Percentiles rank a stretch among this genome's conserved stretches.
phyloP scores from a whole-genome alignment of 148 eudicot species.

The Cornus controversa region DNA sequence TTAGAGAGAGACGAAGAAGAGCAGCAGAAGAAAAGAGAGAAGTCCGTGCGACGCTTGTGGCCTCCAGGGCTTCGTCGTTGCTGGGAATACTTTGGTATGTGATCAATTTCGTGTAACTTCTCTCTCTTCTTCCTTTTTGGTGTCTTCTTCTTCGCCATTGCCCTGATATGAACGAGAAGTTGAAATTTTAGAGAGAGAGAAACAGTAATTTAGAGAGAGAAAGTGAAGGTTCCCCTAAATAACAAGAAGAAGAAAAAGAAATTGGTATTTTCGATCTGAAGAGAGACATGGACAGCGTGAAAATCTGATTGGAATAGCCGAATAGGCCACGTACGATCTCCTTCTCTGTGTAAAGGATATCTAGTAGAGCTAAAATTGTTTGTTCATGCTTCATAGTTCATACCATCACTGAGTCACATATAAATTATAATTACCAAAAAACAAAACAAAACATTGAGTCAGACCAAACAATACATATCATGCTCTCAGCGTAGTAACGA shows the following conservation, averaged over 20 bases:
- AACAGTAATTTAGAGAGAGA: background rate
- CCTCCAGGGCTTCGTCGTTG: conserved; percentile 27
- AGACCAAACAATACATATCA: too few relatives aligned
- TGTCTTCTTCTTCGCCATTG: conserved; percentile 27
- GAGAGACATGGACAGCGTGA: conserved; percentile 1
- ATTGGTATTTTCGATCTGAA: background rate
- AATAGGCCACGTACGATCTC: background rate
- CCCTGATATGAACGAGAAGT: background rate
- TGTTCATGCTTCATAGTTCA: too few relatives aligned
- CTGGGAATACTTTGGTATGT: conserved; percentile 25
- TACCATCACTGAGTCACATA: too few relatives aligned
- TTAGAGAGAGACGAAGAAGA: conserved; percentile 13
- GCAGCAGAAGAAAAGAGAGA: conserved; percentile 22
- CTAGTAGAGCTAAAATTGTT: too few relatives aligned
- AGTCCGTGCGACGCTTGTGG: conserved; percentile 32
- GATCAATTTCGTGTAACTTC: conserved; percentile 13
- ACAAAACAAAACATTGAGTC: too few relatives aligned
- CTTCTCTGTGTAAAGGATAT: background rate
- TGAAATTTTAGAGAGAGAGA: background rate
- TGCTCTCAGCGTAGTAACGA: too few relatives aligned
- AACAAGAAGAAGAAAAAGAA: background rate
- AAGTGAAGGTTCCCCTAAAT: background rate
- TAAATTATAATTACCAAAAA: too few relatives aligned
- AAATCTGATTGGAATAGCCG: background rate
- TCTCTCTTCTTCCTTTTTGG: conserved; percentile 10